These are phyloP conservation scores for Saururus chinensis DNA, from an alignment of 164 flowering plant genomes.

Conservation along the genomic window DNA sequence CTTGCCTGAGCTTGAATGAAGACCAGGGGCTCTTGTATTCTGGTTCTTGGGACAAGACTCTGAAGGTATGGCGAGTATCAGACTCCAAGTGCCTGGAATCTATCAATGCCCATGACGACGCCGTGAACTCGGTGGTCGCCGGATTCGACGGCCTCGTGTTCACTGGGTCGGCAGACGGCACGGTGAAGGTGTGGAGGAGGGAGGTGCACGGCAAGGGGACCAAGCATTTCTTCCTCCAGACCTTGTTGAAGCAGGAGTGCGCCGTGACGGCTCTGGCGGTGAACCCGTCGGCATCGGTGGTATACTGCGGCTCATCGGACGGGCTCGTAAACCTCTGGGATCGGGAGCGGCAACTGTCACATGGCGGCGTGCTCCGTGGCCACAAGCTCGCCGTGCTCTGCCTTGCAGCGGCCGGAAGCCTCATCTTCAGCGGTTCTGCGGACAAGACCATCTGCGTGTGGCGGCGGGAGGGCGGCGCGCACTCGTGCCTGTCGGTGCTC, in stretches of 20 bases:
- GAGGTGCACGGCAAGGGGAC: conserved; percentile 37
- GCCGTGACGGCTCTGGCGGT: conserved; percentile 74
- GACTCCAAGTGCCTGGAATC: conserved; percentile 79
- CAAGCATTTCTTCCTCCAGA: conserved; percentile 32
- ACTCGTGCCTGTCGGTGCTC: conserved; percentile 60
- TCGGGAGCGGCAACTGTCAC: conserved; percentile 37
- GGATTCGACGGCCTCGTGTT: conserved; percentile 45
- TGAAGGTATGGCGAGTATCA: conserved; percentile 66
- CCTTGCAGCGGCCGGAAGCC: conserved; percentile 46
- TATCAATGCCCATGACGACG: conserved; percentile 67
- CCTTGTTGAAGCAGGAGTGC: conserved; percentile 52
- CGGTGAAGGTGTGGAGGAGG: conserved; percentile 63
- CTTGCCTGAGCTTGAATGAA: conserved; percentile 56
- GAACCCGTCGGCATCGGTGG: conserved; percentile 19
- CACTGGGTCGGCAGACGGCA: conserved; percentile 85
- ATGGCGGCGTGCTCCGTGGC: conserved; percentile 65
- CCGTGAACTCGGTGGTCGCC: conserved; percentile 68
- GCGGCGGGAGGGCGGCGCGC: conserved; percentile 43
- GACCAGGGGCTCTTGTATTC: conserved; percentile 60
- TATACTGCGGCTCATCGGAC: conserved; percentile 79
- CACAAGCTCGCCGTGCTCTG: conserved; percentile 78
- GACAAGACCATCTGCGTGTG: conserved; percentile 84
- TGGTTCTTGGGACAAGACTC: conserved; percentile 82
- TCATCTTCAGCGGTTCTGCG: conserved; percentile 71
- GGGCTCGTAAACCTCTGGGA: conserved; percentile 82